Evolutionary conservation across 2,329 filamentous ascomycete species (phyloP), one percentile per base, ranked within the genome.

Genomic region (Stromatinia cepivora): DNA sequence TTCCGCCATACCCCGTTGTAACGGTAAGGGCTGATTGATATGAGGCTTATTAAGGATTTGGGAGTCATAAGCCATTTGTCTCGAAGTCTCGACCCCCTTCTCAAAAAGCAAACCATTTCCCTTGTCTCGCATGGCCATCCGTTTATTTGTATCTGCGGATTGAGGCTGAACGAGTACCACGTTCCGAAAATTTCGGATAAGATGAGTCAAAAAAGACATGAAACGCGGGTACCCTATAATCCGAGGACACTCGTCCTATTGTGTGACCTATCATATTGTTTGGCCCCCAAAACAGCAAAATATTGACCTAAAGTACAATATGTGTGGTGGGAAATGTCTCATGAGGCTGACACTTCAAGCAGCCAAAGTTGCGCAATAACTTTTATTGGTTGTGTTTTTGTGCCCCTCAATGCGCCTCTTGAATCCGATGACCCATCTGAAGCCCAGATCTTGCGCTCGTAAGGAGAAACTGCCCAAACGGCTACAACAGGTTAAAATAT

Each of bases 281-380:
- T 52, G 61, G 61, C 61, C 61, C 61, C 46, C 46, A 42, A 52
- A 25, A 46, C 31, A 52, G 61, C 46, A 1, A 25, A 39, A 63
- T 28, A 28, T 52, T 28, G 28, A 36, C 45, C 59, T 28, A 62
- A 28, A 63, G 46, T 39, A 52, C 20, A n/a, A 52, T 52, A 39
- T 63, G 61, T 52, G 61, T 63, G 61, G 61, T 28, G 9, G 46
- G n/a, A 63, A 50, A 52, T 63, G 46, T 63, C 61, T 63, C 46
- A 63, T 39, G 61, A 52, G 61, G 61, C 61, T 63, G 61, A 63
- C 31, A 52, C 61, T 63, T 39, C 61, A 39, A 63, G 46, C 61
- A 52, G n/a, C 61, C 34, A 63, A 63, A 63, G 61, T 52, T 63
- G 61, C 61, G 61, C 46, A 52, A 63, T 52, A 15, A 39, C 34